Conservation (phyloP, 495 filamentous ascomycete genomes). For the Lophium mytilinum region DNA sequence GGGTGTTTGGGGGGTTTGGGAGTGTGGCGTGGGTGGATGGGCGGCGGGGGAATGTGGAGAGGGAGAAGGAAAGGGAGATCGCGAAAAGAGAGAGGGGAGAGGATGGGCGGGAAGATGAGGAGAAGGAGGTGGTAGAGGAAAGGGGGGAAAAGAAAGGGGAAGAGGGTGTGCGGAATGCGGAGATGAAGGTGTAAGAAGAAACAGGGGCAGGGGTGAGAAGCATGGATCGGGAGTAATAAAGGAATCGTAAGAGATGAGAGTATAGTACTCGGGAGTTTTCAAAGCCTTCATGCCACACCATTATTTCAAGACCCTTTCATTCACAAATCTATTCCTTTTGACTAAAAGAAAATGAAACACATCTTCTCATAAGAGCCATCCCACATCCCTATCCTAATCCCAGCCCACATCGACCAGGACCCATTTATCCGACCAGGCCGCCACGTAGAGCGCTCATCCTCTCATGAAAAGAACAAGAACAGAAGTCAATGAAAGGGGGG, state of each 20-base stretch:
- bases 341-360: not conserved
- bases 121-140: not conserved
- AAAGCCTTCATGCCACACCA: not conserved
- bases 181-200: not conserved
- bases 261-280: too few species aligned
- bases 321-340: conserved; percentile 2
- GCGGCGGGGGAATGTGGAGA: not conserved
- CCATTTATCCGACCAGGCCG: not conserved
- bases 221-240: not conserved
- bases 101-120: not conserved
- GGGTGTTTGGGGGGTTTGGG: not conserved
- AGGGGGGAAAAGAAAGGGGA: too few species aligned
- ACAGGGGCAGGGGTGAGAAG: not conserved
- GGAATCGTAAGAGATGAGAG: not conserved
- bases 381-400: not conserved
- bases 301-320: not conserved
- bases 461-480: not conserved
- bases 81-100: not conserved
- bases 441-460: too few species aligned
- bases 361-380: not conserved
- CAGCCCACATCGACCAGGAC: not conserved
- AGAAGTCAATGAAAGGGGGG: not conserved
- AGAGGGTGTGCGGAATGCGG: not conserved
- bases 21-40: not conserved
- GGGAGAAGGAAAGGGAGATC: not conserved